phyloP scores from a whole-genome alignment of 495 filamentous ascomycete genomes.

The Aspergillus indologenus region DNA sequence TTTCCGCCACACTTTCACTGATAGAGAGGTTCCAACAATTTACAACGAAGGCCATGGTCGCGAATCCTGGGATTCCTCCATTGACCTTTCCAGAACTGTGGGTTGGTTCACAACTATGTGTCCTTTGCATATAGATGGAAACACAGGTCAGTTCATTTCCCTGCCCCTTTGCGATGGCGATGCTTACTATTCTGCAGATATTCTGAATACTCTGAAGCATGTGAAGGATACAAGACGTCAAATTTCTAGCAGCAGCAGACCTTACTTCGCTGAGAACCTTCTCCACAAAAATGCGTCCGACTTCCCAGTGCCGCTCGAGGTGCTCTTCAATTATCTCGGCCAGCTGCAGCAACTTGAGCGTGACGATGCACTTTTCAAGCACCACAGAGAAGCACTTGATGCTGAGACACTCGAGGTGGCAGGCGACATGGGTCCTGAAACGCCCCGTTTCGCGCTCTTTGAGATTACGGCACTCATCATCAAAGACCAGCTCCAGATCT shows the following conservation, averaged over 20 bases:
- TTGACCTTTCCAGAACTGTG: constrained; percentile 55
- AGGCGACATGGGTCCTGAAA: constrained; percentile 45
- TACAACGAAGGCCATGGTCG: constrained; percentile 58
- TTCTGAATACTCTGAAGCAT: constrained; percentile 38
- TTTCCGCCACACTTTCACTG: constrained; percentile 46
- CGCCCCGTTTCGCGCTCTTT: constrained; percentile 58
- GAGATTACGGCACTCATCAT: constrained; percentile 59
- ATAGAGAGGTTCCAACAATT: constrained; percentile 53
- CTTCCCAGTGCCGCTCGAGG: constrained; percentile 59
- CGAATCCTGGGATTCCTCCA: constrained; percentile 44
- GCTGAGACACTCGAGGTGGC: constrained; percentile 40
- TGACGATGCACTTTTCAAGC: constrained; percentile 56
- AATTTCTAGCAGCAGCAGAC: constrained; percentile 37
- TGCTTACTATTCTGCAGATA: constrained; percentile 16
- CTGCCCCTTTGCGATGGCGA: background rate
- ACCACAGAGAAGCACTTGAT: constrained; percentile 50
- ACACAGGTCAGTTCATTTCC: constrained; percentile 28
- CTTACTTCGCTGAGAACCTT: constrained; percentile 50
- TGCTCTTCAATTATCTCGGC: constrained; percentile 65
- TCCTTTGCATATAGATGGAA: constrained; percentile 37
- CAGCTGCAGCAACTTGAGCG: constrained; percentile 57
- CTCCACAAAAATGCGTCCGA: constrained; percentile 41
- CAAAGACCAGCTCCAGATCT: constrained; percentile 57
- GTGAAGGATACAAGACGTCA: constrained; percentile 47
- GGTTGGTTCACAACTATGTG: constrained; percentile 62